These are phyloP conservation scores for Tephrocybe rancida DNA, from an alignment of 768 basidiomycete genomes.

Conservation along the genomic window DNA sequence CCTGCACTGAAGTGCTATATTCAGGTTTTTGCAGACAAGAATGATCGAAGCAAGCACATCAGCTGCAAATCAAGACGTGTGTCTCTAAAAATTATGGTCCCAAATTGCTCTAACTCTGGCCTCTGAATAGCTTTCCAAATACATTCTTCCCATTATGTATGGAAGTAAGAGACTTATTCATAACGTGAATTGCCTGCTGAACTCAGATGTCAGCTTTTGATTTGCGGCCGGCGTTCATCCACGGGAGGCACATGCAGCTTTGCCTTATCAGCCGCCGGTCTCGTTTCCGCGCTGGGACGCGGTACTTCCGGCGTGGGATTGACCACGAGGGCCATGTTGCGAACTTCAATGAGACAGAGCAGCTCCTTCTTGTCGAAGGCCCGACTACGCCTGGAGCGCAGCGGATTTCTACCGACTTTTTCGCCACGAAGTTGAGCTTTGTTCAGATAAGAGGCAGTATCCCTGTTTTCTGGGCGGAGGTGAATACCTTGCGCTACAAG, in stretches of 20 bases:
- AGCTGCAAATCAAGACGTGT: constrained; percentile 66
- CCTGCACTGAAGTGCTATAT: constrained; percentile 12
- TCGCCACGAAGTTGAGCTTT: constrained; percentile 73
- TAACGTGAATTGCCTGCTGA: constrained; percentile 3
- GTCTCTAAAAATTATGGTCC: constrained; percentile 22
- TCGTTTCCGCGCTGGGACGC: constrained; percentile 92
- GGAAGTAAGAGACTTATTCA: constrained; percentile 69
- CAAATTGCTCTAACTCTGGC: constrained; percentile 15
- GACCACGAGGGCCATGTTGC: constrained; percentile 89
- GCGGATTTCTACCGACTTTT: constrained; percentile 43
- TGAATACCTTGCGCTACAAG: constrained; percentile 94
- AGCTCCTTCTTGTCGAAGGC: constrained; percentile 80
- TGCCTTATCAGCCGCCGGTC: constrained; percentile 92
- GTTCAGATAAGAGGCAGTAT: constrained; percentile 94
- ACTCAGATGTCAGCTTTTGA: constrained; percentile 70
- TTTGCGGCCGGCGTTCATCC: constrained; percentile 71
- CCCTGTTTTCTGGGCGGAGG: constrained; percentile 95
- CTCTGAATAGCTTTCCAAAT: constrained; percentile 71
- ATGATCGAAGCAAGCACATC: constrained; percentile 41
- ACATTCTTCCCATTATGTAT: constrained; percentile 91
- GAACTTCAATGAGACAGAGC: constrained; percentile 99
- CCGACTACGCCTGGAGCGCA: constrained; percentile 41
- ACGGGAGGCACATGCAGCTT: constrained; percentile 78
- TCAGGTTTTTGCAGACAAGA: constrained; percentile 40
- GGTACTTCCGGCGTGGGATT: constrained; percentile 94